These are phyloP conservation scores for Acanthamoeba quina DNA, from an alignment of 208 protist species.

Conservation along the genomic window DNA sequence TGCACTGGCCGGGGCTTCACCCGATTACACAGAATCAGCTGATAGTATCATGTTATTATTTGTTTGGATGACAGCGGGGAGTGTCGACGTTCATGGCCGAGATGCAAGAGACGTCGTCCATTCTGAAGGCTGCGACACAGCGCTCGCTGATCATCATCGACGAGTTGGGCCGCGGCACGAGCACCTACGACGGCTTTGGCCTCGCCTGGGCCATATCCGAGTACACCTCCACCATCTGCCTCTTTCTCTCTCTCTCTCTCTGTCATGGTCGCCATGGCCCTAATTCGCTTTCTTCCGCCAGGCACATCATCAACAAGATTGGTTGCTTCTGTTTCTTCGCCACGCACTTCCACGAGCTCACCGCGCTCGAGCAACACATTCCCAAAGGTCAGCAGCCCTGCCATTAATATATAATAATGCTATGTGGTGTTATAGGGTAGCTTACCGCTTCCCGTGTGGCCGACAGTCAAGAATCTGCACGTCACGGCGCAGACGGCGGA, in stretches of 20 bases:
- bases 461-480: constrained; percentile 90
- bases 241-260: neutral
- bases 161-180: constrained; percentile 99
- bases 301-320: constrained; percentile 92
- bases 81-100: constrained; percentile 99
- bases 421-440: neutral
- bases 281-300: neutral
- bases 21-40: no score
- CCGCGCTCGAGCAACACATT: constrained; percentile 88
- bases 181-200: constrained; percentile 99
- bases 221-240: constrained; percentile 64
- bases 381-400: neutral
- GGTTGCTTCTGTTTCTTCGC: constrained; percentile 97
- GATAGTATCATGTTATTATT: neutral
- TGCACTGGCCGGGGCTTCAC: no score
- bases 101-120: constrained; percentile 99
- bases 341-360: constrained; percentile 99
- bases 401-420: neutral
- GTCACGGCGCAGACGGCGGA: constrained; percentile 88
- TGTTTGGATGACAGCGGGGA: constrained; percentile 39
- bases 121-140: constrained; percentile 94
- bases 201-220: constrained; percentile 99
- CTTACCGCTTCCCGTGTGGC: neutral
- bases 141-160: constrained; percentile 99
- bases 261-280: neutral